Conservation (phyloP, 345 rosid species). For the Stellera chamaejasme region DNA sequence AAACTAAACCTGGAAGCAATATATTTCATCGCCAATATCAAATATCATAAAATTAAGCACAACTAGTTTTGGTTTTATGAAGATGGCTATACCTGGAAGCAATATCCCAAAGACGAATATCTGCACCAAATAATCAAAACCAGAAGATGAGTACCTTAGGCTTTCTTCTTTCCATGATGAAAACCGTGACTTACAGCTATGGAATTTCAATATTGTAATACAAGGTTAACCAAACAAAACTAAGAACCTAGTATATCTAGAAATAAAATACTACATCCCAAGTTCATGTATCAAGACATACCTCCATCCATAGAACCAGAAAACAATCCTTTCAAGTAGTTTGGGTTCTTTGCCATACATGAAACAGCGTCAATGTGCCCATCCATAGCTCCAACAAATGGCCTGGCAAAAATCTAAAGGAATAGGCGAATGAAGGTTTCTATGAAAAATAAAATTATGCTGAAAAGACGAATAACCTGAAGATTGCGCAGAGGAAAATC, state of each 20-base stretch:
- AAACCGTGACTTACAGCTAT: not conserved
- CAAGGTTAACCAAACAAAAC: too few species aligned
- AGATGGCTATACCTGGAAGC: conserved; percentile 51
- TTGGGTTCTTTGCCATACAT: conserved; percentile 95
- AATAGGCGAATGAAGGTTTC: not conserved
- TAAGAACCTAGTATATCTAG: not conserved
- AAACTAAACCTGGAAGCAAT: too few species aligned
- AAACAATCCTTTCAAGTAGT: conserved; percentile 73
- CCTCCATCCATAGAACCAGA: conserved; percentile 99
- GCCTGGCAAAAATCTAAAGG: conserved; percentile 81
- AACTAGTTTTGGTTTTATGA: too few species aligned
- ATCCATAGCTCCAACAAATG: conserved; percentile 94
- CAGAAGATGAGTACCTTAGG: not conserved
- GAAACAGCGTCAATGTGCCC: conserved; percentile 80
- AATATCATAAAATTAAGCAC: too few species aligned
- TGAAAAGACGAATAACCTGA: not conserved
- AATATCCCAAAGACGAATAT: conserved; percentile 93
- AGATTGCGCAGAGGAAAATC: not conserved
- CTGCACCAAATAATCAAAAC: conserved; percentile 30
- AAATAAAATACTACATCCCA: not conserved
- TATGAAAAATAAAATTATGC: not conserved
- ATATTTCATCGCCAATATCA: too few species aligned
- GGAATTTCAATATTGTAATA: too few species aligned
- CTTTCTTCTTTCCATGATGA: not conserved
- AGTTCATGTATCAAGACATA: conserved; percentile 7